Evolutionary conservation across 179 eudicot genomes (phyloP), one percentile per base, ranked within the genome.

Genomic region (Beta corolliflora): DNA sequence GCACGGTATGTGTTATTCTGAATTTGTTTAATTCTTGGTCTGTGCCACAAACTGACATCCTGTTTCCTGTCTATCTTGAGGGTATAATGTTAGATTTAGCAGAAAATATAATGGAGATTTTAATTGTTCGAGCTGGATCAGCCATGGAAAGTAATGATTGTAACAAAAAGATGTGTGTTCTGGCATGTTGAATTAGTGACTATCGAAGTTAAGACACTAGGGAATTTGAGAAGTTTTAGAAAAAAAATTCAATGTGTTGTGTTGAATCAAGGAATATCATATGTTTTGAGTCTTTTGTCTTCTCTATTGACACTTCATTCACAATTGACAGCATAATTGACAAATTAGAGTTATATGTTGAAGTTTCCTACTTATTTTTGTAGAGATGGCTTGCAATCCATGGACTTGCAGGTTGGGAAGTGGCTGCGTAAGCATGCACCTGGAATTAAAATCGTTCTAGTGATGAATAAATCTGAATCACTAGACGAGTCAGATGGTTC

Each of bases 351-450:
- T 64, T 67, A 18, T 65, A 13, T 78, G 41, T 75, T 81, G 68
- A 81, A 67, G n/a, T 50, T 55, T 65, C 48, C 63, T 59, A 52
- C 16, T 52, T 64, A 75, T 75, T 75, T 73, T 46, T 84, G 87
- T 81, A 95, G 99, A 92, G 98, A 94, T 86, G 99, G 99, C 83
- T 85, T 96, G 88, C 94, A 92, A 79, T 90, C 95, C 56, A 90
- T 91, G 97, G 99, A 96, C 89, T 85, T 91, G 90, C 96, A 91
- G 88, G 99, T 96, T 78, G 99, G 99, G 79, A 94, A 93, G 89
- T 96, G 99, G 99, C 79, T 96, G 81, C 93, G 99, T 77, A 91
- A 83, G 87, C 90, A 91, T 86, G 97, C 97, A 7, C 82, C 93
- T 25, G 93, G 90, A 55, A 88, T 96, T 77, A 93, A 90, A 83